Evolutionary conservation across 331 rosid species (phyloP).

Genomic region (Dryas integrifolia): DNA sequence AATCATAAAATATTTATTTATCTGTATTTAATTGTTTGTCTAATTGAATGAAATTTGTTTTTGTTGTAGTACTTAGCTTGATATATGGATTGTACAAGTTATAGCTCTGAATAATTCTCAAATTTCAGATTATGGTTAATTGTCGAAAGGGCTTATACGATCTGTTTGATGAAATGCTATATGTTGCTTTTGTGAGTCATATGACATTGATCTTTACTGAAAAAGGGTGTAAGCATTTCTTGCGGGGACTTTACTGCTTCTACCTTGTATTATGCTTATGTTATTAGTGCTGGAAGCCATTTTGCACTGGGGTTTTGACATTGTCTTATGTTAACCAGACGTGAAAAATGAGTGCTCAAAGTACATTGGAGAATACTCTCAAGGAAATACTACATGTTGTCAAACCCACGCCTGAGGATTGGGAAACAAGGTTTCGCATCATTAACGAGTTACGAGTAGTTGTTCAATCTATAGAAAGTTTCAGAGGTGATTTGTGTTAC

Average conservation of each 20-base stretch:
- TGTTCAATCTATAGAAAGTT: slow-evolving; percentile 49
- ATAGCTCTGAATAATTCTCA: slow-evolving; percentile 22
- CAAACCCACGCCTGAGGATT: slow-evolving; percentile 51
- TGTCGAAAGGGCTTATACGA: slow-evolving; percentile 25
- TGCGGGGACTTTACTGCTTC: slow-evolving; percentile 11
- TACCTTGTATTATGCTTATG: slow-evolving; percentile 17
- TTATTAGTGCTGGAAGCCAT: slow-evolving; percentile 29
- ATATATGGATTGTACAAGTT: not conserved
- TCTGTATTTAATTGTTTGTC: not conserved
- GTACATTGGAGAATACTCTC: slow-evolving; percentile 42
- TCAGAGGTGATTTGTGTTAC: slow-evolving; percentile 59
- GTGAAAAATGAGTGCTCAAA: slow-evolving; percentile 36
- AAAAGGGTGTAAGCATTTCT: slow-evolving; percentile 1
- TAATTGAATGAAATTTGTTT: not conserved
- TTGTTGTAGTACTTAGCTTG: not conserved
- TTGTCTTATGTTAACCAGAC: slow-evolving; percentile 22
- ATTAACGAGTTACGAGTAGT: slow-evolving; percentile 40
- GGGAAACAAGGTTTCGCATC: slow-evolving; percentile 45
- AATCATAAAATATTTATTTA: not conserved
- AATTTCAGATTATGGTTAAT: slow-evolving; percentile 31
- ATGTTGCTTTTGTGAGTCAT: not conserved
- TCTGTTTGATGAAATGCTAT: slow-evolving; percentile 15
- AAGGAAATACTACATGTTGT: slow-evolving; percentile 46
- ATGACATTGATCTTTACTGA: not conserved
- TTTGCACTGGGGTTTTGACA: slow-evolving; percentile 15